A percentile compares a stretch with the other conserved stretches of the same genome.
These are phyloP conservation scores for Plantago ovata DNA, from an alignment of 257 asterid species.

Conservation along the genomic window DNA sequence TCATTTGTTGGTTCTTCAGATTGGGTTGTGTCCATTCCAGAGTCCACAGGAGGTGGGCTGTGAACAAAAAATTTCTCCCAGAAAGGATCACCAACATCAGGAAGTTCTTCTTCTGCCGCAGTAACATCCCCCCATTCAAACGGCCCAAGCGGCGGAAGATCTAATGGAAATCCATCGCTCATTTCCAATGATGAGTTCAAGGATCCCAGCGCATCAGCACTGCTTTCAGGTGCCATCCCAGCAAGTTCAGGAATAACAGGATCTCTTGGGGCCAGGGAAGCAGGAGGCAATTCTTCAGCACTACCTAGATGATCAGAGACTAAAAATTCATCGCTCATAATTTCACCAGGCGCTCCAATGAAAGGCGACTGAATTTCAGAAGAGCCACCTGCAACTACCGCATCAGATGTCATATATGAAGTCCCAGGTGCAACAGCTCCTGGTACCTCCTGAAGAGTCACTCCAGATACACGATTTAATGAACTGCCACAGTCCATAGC, in stretches of 20 bases:
- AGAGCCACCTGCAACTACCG: constrained; percentile 24
- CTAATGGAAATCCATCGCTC: constrained; percentile 34
- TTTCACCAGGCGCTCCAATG: constrained; percentile 32
- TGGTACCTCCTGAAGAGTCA: constrained; percentile 76
- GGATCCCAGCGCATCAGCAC: constrained; percentile 37
- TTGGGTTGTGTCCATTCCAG: constrained; percentile 28
- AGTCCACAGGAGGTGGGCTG: constrained; percentile 47
- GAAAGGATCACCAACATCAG: constrained; percentile 62
- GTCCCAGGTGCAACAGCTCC: constrained; percentile 29
- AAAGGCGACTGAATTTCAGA: constrained; percentile 36
- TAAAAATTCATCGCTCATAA: constrained; percentile 21
- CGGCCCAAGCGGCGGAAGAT: too few species aligned
- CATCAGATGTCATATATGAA: constrained; percentile 29
- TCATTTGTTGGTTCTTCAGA: constrained; percentile 40
- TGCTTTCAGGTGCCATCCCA: constrained; percentile 40
- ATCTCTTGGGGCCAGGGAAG: constrained; percentile 39
- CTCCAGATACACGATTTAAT: constrained; percentile 41
- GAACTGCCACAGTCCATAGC: constrained; percentile 35
- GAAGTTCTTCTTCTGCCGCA: constrained; percentile 81
- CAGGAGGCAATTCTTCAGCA: constrained; percentile 32
- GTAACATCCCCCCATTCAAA: constrained; percentile 63
- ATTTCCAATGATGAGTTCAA: constrained; percentile 41
- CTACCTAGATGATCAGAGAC: constrained; percentile 27
- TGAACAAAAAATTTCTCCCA: constrained; percentile 79
- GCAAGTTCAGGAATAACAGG: constrained; percentile 44